Evolutionary conservation across 2,329 filamentous ascomycete genomes (phyloP).

Genomic region (Sclerotinia subarctica): DNA sequence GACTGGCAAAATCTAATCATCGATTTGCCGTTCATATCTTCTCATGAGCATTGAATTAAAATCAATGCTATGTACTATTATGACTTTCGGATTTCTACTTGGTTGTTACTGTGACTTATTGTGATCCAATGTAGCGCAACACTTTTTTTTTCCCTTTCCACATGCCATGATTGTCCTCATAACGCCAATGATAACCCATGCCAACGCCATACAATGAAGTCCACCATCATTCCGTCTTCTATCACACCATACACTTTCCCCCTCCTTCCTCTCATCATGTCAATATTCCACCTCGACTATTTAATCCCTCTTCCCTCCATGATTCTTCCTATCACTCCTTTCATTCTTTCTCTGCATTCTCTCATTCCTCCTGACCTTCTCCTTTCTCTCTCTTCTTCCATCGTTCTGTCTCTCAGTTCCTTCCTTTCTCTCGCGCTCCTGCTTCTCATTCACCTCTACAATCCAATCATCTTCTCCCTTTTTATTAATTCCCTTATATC

Average conservation of each 20-base stretch:
- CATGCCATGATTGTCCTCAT: constrained; percentile 1
- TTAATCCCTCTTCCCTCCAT: constrained; percentile 24
- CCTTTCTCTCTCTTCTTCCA: constrained; percentile 62
- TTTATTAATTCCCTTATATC: constrained; percentile 88
- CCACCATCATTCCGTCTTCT: constrained; percentile 1
- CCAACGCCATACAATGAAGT: constrained; percentile 25
- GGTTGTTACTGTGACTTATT: background rate
- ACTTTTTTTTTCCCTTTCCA: constrained; percentile 17
- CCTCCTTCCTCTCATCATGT: background rate
- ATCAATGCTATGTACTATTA: constrained; percentile 11
- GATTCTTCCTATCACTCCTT: constrained; percentile 43
- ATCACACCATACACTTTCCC: constrained; percentile 11
- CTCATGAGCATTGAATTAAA: background rate
- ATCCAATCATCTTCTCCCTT: constrained; percentile 80
- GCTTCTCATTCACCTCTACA: constrained; percentile 83
- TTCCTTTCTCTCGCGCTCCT: constrained; percentile 61
- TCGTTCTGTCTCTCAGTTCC: constrained; percentile 60
- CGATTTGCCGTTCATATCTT: background rate
- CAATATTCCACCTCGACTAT: background rate
- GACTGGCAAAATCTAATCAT: background rate
- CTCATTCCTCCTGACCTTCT: constrained; percentile 69
- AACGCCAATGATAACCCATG: constrained; percentile 16
- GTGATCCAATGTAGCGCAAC: background rate
- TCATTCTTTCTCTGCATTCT: constrained; percentile 66
- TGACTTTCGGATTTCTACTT: background rate